Conservation (phyloP, 352 stramenopile species). For the Pythium biforme region DNA sequence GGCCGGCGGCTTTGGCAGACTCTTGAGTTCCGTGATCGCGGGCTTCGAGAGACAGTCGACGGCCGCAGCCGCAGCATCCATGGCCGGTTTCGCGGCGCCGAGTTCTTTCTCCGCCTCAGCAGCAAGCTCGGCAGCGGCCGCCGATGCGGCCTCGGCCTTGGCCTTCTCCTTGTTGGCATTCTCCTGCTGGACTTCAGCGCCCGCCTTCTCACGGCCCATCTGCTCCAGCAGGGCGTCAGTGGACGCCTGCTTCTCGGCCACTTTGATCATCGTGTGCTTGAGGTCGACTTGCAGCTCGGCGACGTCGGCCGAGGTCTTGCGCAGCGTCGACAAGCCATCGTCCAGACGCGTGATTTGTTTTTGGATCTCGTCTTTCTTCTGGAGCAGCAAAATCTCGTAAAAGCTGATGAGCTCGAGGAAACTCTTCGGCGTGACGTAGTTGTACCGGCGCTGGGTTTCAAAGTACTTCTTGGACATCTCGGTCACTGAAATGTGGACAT, state of each 20-base stretch:
- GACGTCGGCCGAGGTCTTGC: conserved; percentile 96
- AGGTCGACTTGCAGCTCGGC: conserved; percentile 95
- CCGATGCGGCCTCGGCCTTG: conserved; percentile 92
- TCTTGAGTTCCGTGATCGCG: conserved; percentile 97
- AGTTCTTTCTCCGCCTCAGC: conserved; percentile 94
- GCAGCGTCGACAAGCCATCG: conserved; percentile 94
- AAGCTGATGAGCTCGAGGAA: conserved; percentile 98
- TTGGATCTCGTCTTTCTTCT: conserved; percentile 95
- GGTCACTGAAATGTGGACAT: conserved; percentile 97
- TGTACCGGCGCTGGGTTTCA: conserved; percentile 95
- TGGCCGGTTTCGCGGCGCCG: conserved; percentile 94
- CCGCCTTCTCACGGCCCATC: conserved; percentile 92
- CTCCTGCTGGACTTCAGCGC: conserved; percentile 92
- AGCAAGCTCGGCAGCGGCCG: conserved; percentile 91
- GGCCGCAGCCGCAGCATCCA: conserved; percentile 94
- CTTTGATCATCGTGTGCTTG: conserved; percentile 94
- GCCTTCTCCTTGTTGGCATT: conserved; percentile 94
- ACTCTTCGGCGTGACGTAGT: conserved; percentile 98
- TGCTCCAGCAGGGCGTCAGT: conserved; percentile 95
- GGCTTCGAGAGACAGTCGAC: conserved; percentile 97
- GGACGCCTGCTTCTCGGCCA: conserved; percentile 95
- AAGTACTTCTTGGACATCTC: conserved; percentile 95
- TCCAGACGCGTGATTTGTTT: conserved; percentile 96
- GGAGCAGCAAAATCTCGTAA: conserved; percentile 96
- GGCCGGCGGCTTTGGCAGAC: conserved; percentile 92